Conservation (phyloP, 345 rosid species). For the Abelmoschus esculentus region DNA sequence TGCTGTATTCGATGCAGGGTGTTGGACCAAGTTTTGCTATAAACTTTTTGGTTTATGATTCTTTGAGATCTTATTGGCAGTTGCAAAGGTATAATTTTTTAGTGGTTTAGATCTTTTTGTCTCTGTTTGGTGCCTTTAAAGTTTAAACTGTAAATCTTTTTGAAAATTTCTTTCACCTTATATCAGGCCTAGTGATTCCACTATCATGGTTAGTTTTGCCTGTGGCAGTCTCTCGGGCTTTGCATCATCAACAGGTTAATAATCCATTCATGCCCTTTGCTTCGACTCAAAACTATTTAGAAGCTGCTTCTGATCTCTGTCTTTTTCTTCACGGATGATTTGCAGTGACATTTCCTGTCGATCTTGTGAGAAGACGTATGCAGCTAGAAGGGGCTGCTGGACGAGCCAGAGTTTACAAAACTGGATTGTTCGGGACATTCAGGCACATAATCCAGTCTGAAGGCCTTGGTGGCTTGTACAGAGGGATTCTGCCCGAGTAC, state of each 20-base stretch:
- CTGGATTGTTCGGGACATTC: constrained; percentile 69
- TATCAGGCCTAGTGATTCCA: no score
- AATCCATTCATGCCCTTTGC: no score
- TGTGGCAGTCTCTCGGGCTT: no score
- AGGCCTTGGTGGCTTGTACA: constrained; percentile 69
- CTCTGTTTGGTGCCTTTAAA: background rate
- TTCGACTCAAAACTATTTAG: no score
- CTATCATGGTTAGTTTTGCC: no score
- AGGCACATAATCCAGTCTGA: constrained; percentile 65
- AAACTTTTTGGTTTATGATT: constrained; percentile 72
- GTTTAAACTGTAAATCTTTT: no score
- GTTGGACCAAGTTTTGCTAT: constrained; percentile 92
- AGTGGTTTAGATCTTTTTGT: background rate
- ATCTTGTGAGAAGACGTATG: constrained; percentile 96
- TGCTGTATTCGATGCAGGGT: constrained; percentile 41
- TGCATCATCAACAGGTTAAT: no score
- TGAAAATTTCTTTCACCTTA: no score
- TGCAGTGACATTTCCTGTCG: constrained; percentile 86
- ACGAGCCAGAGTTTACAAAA: constrained; percentile 63
- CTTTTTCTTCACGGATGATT: background rate
- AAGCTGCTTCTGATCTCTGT: no score
- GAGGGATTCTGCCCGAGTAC: no score
- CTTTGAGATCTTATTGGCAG: constrained; percentile 58
- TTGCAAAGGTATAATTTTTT: constrained; percentile 47
- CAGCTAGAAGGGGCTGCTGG: constrained; percentile 97